A percentile compares a stretch with the other conserved stretches of the same genome.
Evolutionary conservation across 257 asterid species (phyloP).

Genomic region (Leptodermis oblonga): DNA sequence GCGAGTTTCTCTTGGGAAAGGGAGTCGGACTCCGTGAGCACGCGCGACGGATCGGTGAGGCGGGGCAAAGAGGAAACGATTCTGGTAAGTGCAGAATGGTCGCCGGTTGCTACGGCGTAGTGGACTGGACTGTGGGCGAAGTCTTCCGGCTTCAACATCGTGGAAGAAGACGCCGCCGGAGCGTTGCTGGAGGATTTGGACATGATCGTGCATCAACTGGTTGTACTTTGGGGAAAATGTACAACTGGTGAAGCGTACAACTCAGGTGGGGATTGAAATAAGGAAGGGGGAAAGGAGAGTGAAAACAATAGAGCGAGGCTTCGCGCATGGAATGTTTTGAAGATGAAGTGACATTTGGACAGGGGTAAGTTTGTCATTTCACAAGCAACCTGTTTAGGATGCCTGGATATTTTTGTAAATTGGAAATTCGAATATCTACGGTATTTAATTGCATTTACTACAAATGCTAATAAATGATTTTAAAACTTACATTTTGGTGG

Average conservation of each 20-base stretch:
- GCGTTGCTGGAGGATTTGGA: slow-evolving; percentile 36
- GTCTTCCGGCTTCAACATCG: slow-evolving; percentile 63
- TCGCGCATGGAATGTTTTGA: slow-evolving; percentile 27
- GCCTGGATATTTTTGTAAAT: no score
- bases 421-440: no score
- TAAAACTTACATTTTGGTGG: no score
- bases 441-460: no score
- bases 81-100: slow-evolving; percentile 53
- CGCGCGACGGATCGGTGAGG: slow-evolving; percentile 42
- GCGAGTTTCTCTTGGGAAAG: slow-evolving; percentile 57
- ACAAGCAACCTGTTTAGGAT: no score
- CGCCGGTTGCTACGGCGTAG: slow-evolving; percentile 68
- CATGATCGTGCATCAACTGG: slow-evolving; percentile 28
- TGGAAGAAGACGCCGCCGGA: slow-evolving; percentile 29
- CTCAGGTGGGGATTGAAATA: neutral
- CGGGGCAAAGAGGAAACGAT: slow-evolving; percentile 56
- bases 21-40: slow-evolving; percentile 60
- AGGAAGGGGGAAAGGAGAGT: neutral
- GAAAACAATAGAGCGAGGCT: slow-evolving; percentile 10
- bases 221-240: no score
- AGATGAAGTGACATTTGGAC: neutral
- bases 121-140: slow-evolving; percentile 75
- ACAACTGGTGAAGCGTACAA: no score
- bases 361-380: slow-evolving; percentile 22
- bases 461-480: no score